Percentiles rank a stretch among this genome's conserved stretches.
Conservation (phyloP, 495 filamentous ascomycete species). For the Melanomma pulvis-pyrius region DNA sequence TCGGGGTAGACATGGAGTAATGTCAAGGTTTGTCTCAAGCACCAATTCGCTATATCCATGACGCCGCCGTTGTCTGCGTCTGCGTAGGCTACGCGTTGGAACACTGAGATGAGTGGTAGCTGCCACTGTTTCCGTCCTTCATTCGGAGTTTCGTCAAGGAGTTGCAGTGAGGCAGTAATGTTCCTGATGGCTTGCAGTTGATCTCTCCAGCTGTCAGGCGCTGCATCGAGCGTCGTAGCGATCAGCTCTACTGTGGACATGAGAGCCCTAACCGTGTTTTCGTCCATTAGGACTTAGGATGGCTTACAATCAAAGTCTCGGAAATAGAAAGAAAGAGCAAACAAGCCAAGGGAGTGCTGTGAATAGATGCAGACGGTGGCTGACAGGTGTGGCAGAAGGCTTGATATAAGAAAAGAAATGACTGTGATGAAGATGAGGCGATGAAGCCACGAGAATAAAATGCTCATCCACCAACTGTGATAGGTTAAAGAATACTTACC, state of each 20-base stretch:
- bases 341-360: background rate
- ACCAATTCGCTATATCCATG: slow-evolving; percentile 53
- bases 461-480: background rate
- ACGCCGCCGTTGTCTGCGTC: slow-evolving; percentile 53
- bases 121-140: slow-evolving; percentile 45
- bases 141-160: slow-evolving; percentile 45
- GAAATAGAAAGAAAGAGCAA: background rate
- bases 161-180: slow-evolving; percentile 44
- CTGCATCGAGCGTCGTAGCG: slow-evolving; percentile 17
- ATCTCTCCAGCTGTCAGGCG: slow-evolving; percentile 28
- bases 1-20: slow-evolving; percentile 49
- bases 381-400: background rate
- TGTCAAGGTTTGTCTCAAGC: slow-evolving; percentile 50
- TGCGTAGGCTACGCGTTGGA: slow-evolving; percentile 54
- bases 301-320: background rate
- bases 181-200: slow-evolving; percentile 34
- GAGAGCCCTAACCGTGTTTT: slow-evolving; percentile 9
- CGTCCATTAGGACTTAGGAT: slow-evolving; percentile 15
- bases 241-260: slow-evolving; percentile 24
- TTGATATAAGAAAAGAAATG: slow-evolving; percentile 7
- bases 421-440: background rate
- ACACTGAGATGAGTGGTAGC: slow-evolving; percentile 44
- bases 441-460: background rate
- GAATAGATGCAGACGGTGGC: background rate
- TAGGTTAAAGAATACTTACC: slow-evolving; percentile 4